Base-by-base conservation (phyloP, 1,139 yeast species). In the Taphrina confusa region DNA sequence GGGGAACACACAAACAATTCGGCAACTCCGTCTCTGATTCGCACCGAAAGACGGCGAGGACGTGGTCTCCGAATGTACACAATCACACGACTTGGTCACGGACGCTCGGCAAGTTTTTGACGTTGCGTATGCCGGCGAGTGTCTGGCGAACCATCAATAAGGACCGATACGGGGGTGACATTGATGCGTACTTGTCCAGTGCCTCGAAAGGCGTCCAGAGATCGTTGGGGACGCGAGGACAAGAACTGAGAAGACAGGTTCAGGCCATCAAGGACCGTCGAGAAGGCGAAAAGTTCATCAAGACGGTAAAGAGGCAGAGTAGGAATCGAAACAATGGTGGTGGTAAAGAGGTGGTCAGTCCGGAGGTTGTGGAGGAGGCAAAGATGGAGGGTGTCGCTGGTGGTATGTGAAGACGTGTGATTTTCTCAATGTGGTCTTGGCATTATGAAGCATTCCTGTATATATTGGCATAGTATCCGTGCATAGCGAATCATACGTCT, bases 21-120 rank as follows among this genome's bases (percentile, higher is more conserved):
- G 92, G 95, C 66, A 82, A 87, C 73, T 81, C 83, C 62, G 80
- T 90, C 64, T 83, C 95, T n/a, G 96, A 88, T 71, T 82, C 83
- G 63, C 81, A 81, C 66, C 86, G 86, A 72, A 87, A 85, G 72
- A 82, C 82, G 62, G 82, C 85, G 71, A 80, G 96, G 71, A 79
- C 81, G 39, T 92, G 92, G 82, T 75, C 78, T 67, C 96, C 96
- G 46, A 91, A 91, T 74, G 82, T 89, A 56, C 83, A 85, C 61
- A 81, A 78, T 67, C 82, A 89, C 69, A 80, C 79, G 57, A 76
- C 91, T 54, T 91, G 96, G 94, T 87, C 96, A 63, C 95, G 87
- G 67, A 76, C 87, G 0, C 78, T 91, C 67, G 76, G 82, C 64
- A 78, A 78, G 65, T 75, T 85, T 51, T 57, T 78, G 54, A 77